phyloP scores from a whole-genome alignment of 768 basidiomycete species.

The Podaxis rugospora region DNA sequence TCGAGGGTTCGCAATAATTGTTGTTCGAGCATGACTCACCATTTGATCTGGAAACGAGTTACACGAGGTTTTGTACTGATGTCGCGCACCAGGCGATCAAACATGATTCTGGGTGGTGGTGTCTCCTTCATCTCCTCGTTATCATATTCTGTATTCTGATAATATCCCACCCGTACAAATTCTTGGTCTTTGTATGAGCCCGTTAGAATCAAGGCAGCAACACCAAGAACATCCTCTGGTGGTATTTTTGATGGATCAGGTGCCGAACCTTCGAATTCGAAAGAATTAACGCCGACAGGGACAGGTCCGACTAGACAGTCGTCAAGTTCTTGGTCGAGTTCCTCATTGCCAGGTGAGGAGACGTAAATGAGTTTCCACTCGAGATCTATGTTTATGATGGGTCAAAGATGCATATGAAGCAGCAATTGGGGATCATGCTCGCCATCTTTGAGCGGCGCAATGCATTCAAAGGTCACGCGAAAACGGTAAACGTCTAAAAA shows the following conservation, averaged over 20 bases:
- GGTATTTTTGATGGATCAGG: slow-evolving; percentile 86
- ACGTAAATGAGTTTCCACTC: slow-evolving; percentile 99
- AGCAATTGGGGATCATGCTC: slow-evolving; percentile 13
- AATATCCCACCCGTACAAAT: slow-evolving; percentile 99
- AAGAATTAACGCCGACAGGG: slow-evolving; percentile 94
- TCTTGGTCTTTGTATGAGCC: slow-evolving; percentile 96
- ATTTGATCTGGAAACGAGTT: slow-evolving; percentile 88
- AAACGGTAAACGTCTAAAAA: slow-evolving; percentile 92
- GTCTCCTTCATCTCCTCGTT: slow-evolving; percentile 85
- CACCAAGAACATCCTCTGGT: slow-evolving; percentile 86
- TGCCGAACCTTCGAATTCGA: slow-evolving; percentile 89
- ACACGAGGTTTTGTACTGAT: slow-evolving; percentile 91
- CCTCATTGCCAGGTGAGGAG: slow-evolving; percentile 86
- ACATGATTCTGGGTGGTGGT: slow-evolving; percentile 63
- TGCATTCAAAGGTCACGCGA: slow-evolving; percentile 96
- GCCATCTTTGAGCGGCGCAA: slow-evolving; percentile 89
- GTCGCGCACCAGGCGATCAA: slow-evolving; percentile 80
- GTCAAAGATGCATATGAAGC: background rate
- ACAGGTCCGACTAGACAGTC: slow-evolving; percentile 97
- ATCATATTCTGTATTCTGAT: slow-evolving; percentile 98
- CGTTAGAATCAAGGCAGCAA: slow-evolving; percentile 94
- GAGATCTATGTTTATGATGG: slow-evolving; percentile 54
- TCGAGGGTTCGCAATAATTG: background rate
- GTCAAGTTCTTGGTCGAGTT: slow-evolving; percentile 95
- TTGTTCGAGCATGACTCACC: slow-evolving; percentile 40